Percentiles rank a stretch among this genome's conserved stretches.
phyloP scores from a whole-genome alignment of 179 eudicot genomes.

The Beta corolliflora region DNA sequence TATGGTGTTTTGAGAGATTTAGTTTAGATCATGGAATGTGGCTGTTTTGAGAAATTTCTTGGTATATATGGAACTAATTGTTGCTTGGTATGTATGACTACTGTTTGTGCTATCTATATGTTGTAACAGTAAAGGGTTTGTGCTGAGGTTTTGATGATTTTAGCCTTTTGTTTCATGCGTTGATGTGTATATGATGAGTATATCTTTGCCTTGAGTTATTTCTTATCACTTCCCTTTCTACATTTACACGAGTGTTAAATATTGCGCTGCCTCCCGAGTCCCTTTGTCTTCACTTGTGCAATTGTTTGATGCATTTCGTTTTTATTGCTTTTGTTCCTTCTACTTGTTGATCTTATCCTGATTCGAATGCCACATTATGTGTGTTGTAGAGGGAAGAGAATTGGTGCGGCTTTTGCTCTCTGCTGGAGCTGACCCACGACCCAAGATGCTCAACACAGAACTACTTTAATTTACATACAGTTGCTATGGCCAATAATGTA shows the following conservation, averaged over 20 bases:
- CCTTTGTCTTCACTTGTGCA: neutral
- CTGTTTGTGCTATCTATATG: neutral
- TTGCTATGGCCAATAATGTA: slow-evolving; percentile 91
- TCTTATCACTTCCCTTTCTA: neutral
- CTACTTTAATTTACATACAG: slow-evolving; percentile 88
- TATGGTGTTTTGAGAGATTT: too few relatives aligned
- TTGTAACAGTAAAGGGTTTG: neutral
- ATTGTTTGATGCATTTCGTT: neutral
- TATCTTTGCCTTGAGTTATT: neutral
- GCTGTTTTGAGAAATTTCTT: slow-evolving; percentile 70
- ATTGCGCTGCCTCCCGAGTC: neutral
- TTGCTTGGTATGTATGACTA: neutral
- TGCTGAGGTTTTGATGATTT: too few relatives aligned
- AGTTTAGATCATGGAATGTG: slow-evolving; percentile 60
- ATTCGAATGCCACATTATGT: neutral
- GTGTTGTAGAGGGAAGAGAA: slow-evolving; percentile 82
- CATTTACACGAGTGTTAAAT: neutral
- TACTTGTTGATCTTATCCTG: neutral
- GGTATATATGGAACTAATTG: too few relatives aligned
- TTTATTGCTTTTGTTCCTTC: neutral
- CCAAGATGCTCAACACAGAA: slow-evolving; percentile 81
- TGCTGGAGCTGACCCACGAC: slow-evolving; percentile 94
- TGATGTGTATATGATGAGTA: too few relatives aligned
- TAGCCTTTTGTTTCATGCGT: too few relatives aligned
- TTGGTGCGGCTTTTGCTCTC: slow-evolving; percentile 75